These are phyloP conservation scores for Hansenula lynferdii DNA, from an alignment of 1,139 yeast species.

Conservation along the genomic window DNA sequence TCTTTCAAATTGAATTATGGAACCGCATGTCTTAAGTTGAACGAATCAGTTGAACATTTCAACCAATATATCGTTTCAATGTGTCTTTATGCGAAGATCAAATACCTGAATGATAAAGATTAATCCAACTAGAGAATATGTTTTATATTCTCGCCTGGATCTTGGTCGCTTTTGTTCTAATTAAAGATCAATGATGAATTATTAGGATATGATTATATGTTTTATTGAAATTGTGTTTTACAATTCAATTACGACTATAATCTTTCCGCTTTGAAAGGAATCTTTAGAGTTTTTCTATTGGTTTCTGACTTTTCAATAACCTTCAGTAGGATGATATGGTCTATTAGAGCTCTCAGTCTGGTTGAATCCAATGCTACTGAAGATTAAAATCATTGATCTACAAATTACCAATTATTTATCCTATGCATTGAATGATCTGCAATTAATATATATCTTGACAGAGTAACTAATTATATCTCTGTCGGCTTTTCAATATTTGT, in stretches of 20 bases:
- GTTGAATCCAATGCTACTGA: too few relatives aligned
- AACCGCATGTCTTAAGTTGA: conserved; percentile 37
- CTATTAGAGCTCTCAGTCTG: too few relatives aligned
- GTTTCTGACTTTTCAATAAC: neutral
- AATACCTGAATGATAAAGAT: conserved; percentile 2
- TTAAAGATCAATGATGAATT: too few relatives aligned
- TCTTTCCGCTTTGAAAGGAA: neutral
- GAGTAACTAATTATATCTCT: too few relatives aligned
- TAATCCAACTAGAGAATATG: neutral
- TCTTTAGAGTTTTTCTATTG: neutral
- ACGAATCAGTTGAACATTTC: conserved; percentile 19
- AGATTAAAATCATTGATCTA: too few relatives aligned
- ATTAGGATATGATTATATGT: neutral
- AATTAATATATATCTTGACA: too few relatives aligned
- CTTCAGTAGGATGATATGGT: too few relatives aligned
- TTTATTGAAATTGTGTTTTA: conserved; percentile 1
- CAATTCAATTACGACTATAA: neutral
- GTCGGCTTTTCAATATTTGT: too few relatives aligned
- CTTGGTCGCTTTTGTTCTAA: too few relatives aligned
- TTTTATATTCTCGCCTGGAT: neutral
- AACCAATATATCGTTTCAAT: conserved; percentile 29
- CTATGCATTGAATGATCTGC: too few relatives aligned
- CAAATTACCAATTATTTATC: too few relatives aligned
- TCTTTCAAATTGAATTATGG: neutral
- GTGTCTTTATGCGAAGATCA: conserved; percentile 39